Base-by-base conservation (phyloP, 176 grass and related monocot genomes). In the Metroxylon sagu region DNA sequence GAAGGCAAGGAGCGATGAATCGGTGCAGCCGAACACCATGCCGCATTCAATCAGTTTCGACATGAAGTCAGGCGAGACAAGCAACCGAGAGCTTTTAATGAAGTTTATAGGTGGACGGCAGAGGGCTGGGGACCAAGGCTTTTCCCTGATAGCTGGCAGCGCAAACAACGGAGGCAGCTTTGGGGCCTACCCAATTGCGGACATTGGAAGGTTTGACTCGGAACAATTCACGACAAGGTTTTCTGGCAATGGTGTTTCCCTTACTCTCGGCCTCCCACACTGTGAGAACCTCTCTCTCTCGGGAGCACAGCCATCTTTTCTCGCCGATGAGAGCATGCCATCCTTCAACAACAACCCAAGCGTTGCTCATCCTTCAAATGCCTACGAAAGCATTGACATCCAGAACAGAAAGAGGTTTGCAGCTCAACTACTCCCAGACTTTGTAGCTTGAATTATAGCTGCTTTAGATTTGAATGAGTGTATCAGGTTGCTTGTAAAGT, bases 31-130 rank as follows among this genome's bases (percentile, higher is more conserved):
- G 60, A 12, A 3, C 18, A 15, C 14, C 21, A 29, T 69, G 16
- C 39, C 54, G 12, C 27, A 48, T 62, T 68, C 54, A 3, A 29
- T 68, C 23, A 58, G 48, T 35, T 5, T 68, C 16, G 56, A 72
- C 14, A 14, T 48, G 66, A 79, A 74, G 72, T 73, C 79, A 59
- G 78, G 79, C 28, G 79, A 86, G 63, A 77, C 82, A 57, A 89
- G 78, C 79, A 83, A 93, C 68, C 76, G 82, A 23, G 94, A 92
- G 79, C 76, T 99, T 0, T 64, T 99, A 66, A 92, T 99, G 88
- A 93, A 89, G 66, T 81, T 99, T 66, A 88, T 99, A 79, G 94
- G 93, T 68, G 81, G 84, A 59, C 74, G 81, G 49, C 76, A 77
- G 60, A 56, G 48, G 7, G 70, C 30, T 4, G 70, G 29, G 57